Evolutionary conservation across 2,329 filamentous ascomycete species (phyloP), one percentile per base, ranked within the genome.

Genomic region (Zopfia rhizophila): DNA sequence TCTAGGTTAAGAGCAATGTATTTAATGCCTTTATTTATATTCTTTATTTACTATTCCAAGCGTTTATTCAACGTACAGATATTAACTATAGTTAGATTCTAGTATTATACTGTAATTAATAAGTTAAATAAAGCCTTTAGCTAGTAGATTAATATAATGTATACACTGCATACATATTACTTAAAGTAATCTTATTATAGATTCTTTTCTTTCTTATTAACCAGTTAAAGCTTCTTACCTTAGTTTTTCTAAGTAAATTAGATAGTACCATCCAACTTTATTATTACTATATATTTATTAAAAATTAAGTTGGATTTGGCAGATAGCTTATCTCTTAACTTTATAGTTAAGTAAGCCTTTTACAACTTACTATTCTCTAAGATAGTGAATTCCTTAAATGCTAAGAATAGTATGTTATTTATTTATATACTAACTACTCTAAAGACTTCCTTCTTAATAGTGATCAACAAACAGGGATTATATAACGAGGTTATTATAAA

Each of bases 71-170:
- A n/a, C n/a, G n/a, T n/a, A n/a, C n/a, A n/a, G n/a, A n/a, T n/a
- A n/a, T n/a, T n/a, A n/a, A n/a, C n/a, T n/a, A n/a, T n/a, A n/a
- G n/a, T n/a, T n/a, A n/a, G n/a, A n/a, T n/a, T n/a, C n/a, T n/a
- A n/a, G n/a, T n/a, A n/a, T n/a, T n/a, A n/a, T n/a, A n/a, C n/a
- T n/a, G n/a, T n/a, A n/a, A n/a, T n/a, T n/a, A n/a, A n/a, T n/a
- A n/a, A 14, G 18, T 36, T 21, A 21, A 36, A 36, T 36, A 14
- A 7, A 18, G 32, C 32, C 18, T 36, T 14, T 18, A 21, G 32
- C 22, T 36, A 14, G 14, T 21, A 36, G 6, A 36, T 18, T 36
- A n/a, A n/a, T n/a, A n/a, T n/a, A 21, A 36, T 36, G 18, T 18
- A 10, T 10, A 8, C 18, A 22, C 10, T 8, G 18, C 10, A 14